These are phyloP conservation scores for Magnusiomyces suaveolens DNA, from an alignment of 1,139 yeast genomes.

Conservation along the genomic window DNA sequence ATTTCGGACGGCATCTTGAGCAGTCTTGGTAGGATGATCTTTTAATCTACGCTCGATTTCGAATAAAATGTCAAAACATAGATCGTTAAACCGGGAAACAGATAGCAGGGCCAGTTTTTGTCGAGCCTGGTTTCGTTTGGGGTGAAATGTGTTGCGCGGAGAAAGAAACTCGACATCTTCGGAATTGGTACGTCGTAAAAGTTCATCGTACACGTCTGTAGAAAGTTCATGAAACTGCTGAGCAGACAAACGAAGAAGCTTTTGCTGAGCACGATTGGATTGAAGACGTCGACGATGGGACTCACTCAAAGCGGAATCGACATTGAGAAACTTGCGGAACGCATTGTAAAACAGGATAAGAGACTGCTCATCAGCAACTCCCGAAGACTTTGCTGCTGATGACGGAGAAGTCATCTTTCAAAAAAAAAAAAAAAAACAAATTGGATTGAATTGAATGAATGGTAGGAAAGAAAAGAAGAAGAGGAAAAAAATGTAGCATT, in stretches of 20 bases:
- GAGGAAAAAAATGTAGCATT: not conserved
- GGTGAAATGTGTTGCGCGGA: slow-evolving; percentile 49
- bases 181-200: slow-evolving; percentile 50
- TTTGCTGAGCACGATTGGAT: slow-evolving; percentile 67
- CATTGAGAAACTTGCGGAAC: slow-evolving; percentile 12
- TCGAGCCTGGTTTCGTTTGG: slow-evolving; percentile 91
- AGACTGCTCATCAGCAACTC: slow-evolving; percentile 1
- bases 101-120: slow-evolving; percentile 84
- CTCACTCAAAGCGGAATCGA: slow-evolving; percentile 13
- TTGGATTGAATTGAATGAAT: not conserved
- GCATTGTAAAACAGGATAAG: slow-evolving; percentile 7
- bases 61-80: slow-evolving; percentile 77
- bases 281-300: slow-evolving; percentile 11
- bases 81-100: slow-evolving; percentile 71
- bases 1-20: not conserved
- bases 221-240: slow-evolving; percentile 84
- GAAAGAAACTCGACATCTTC: slow-evolving; percentile 18
- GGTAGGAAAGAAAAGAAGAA: not conserved
- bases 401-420: not conserved
- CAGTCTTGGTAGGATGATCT: not conserved
- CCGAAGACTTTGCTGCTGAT: not conserved
- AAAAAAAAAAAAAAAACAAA: not conserved
- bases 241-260: slow-evolving; percentile 65
- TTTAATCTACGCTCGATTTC: slow-evolving; percentile 74
- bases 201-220: slow-evolving; percentile 89